Conservation (phyloP, 257 asterid genomes). For the Forsythia suspensa region DNA sequence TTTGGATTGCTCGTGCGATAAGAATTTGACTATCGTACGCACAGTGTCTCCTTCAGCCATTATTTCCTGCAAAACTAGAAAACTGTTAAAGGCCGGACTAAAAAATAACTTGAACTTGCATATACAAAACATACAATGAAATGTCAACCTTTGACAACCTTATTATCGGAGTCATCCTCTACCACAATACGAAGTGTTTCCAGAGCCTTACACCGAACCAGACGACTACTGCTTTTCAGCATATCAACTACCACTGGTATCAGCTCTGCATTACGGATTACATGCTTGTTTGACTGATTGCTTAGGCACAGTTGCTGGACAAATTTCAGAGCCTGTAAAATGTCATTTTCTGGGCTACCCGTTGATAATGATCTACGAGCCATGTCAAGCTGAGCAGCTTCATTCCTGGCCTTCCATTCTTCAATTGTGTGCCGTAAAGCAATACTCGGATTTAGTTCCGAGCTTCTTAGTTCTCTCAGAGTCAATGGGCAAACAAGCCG, state of each 20-base stretch:
- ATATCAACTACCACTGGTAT: constrained; percentile 79
- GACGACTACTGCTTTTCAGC: constrained; percentile 69
- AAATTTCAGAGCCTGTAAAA: constrained; percentile 61
- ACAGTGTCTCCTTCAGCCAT: constrained; percentile 91
- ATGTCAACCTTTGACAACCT: constrained; percentile 63
- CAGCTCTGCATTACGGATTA: constrained; percentile 65
- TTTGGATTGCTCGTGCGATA: constrained; percentile 70
- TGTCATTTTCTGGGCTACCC: constrained; percentile 64
- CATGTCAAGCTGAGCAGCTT: constrained; percentile 89
- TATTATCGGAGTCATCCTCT: constrained; percentile 83
- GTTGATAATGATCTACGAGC: constrained; percentile 63
- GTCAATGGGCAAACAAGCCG: constrained; percentile 78
- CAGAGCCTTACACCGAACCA: constrained; percentile 69
- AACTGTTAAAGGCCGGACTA: constrained; percentile 13
- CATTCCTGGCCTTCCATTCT: constrained; percentile 97
- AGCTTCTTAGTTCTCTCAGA: constrained; percentile 65
- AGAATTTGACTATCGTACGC: constrained; percentile 77
- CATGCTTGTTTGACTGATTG: constrained; percentile 60
- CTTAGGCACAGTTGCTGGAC: constrained; percentile 68
- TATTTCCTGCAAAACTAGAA: constrained; percentile 63
- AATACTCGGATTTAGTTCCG: constrained; percentile 82
- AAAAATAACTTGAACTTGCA: constrained; percentile 16
- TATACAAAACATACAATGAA: constrained; percentile 15
- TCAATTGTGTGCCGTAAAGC: constrained; percentile 84
- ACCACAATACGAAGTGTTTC: constrained; percentile 85